A percentile compares a stretch with the other conserved stretches of the same genome.
These are phyloP conservation scores for Penicillium sp. DNA, from an alignment of 2,329 filamentous ascomycete genomes.

Conservation along the genomic window DNA sequence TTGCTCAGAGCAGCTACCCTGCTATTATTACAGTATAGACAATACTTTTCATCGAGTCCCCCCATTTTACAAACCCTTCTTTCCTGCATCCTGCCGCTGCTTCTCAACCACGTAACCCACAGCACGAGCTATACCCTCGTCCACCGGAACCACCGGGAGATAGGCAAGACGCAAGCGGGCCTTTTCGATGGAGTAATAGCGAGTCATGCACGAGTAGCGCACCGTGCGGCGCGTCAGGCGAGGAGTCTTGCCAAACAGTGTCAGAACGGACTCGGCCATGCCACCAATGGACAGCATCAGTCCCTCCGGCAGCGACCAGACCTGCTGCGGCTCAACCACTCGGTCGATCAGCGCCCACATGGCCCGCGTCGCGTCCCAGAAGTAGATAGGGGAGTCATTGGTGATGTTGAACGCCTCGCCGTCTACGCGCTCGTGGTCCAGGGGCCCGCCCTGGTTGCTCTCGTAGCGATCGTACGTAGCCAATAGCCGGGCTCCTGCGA, in stretches of 20 bases:
- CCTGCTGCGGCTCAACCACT: conserved; percentile 42
- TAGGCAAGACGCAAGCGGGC: conserved; percentile 48
- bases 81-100: conserved; percentile 32
- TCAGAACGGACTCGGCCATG: conserved; percentile 43
- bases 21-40: conserved; percentile 23
- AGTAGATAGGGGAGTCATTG: conserved; percentile 83
- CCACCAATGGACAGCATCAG: conserved; percentile 42
- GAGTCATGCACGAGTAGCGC: conserved; percentile 49
- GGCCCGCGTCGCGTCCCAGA: conserved; percentile 81
- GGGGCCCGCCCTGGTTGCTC: conserved; percentile 55
- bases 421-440: conserved; percentile 71
- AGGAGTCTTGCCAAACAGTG: conserved; percentile 46
- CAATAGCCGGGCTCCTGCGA: conserved; percentile 73
- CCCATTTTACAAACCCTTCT: conserved; percentile 39
- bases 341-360: conserved; percentile 63
- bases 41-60: conserved; percentile 6
- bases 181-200: conserved; percentile 49
- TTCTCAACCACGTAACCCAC: conserved; percentile 43
- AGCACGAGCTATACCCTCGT: conserved; percentile 49
- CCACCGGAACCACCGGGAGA: conserved; percentile 43
- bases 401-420: conserved; percentile 89
- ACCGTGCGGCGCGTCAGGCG: conserved; percentile 45
- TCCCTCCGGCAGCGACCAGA: conserved; percentile 43
- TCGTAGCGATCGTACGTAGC: conserved; percentile 50
- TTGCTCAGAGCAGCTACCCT: not conserved